phyloP scores from a whole-genome alignment of 768 basidiomycete species.

The Plicaturopsis crispa region DNA sequence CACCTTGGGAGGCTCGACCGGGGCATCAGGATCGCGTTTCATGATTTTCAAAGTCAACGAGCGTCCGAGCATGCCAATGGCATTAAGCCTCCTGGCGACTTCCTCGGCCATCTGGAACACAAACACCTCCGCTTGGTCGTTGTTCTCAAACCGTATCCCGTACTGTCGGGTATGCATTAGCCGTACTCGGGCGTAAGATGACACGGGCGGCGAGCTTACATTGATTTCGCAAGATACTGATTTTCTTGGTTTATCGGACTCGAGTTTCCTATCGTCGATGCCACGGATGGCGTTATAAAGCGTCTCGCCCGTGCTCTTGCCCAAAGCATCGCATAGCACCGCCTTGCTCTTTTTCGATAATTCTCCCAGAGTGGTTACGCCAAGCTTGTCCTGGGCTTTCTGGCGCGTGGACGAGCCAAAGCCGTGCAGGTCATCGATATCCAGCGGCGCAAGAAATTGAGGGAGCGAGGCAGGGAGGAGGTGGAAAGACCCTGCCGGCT shows the following conservation, averaged over 20 bases:
- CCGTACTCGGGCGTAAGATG: background rate
- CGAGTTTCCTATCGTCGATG: constrained; percentile 71
- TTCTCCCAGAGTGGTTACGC: constrained; percentile 62
- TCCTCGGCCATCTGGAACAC: constrained; percentile 71
- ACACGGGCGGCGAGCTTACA: constrained; percentile 37
- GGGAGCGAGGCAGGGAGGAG: constrained; percentile 47
- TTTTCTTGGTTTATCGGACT: constrained; percentile 81
- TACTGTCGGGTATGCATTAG: constrained; percentile 46
- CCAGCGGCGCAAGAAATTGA: constrained; percentile 54
- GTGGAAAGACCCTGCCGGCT: constrained; percentile 84
- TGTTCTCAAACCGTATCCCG: constrained; percentile 86
- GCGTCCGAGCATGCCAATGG: constrained; percentile 60
- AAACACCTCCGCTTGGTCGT: constrained; percentile 76
- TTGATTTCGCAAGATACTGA: constrained; percentile 95
- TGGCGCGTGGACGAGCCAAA: constrained; percentile 72
- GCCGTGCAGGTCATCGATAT: constrained; percentile 79
- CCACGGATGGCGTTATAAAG: constrained; percentile 82
- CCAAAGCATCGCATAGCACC: constrained; percentile 63
- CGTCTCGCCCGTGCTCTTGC: constrained; percentile 76
- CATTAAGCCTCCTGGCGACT: constrained; percentile 64
- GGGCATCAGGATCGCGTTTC: constrained; percentile 79
- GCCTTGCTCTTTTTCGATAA: constrained; percentile 56
- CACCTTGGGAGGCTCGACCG: constrained; percentile 88
- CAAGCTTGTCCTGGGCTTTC: constrained; percentile 78
- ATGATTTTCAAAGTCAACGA: constrained; percentile 83